These are phyloP conservation scores for Rhodotorula sp. DNA, from an alignment of 1,284 basidiomycete genomes.

Conservation along the genomic window DNA sequence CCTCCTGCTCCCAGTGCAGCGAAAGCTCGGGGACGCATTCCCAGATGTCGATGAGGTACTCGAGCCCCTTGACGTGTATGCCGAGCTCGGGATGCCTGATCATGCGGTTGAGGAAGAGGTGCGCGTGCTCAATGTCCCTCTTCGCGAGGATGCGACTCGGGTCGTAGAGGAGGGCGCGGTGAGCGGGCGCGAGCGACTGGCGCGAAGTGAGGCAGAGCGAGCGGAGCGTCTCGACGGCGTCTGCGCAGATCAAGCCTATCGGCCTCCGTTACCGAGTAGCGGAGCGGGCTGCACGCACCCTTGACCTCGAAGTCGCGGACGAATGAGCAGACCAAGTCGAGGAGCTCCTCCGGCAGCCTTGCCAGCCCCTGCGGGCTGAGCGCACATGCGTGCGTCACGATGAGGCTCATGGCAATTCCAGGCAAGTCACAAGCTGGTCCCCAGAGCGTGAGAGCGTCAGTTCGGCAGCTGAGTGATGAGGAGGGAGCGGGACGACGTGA, in stretches of 20 bases:
- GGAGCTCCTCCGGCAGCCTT: not conserved
- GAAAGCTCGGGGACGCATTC: not conserved
- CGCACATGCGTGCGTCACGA: no score
- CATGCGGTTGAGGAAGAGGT: not conserved
- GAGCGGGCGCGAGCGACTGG: not conserved
- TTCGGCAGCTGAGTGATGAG: not conserved
- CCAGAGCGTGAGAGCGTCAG: not conserved
- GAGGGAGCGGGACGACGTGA: not conserved
- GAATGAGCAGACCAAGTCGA: conserved; percentile 7
- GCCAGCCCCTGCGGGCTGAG: no score
- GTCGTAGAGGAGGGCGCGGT: not conserved
- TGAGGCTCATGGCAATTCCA: no score
- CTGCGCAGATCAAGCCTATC: not conserved
- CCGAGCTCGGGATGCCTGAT: not conserved
- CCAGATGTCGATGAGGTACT: not conserved
- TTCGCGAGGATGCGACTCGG: not conserved
- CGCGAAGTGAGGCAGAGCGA: not conserved
- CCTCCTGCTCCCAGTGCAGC: not conserved
- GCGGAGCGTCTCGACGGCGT: not conserved
- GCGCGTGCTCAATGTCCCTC: no score
- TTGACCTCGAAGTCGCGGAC: not conserved
- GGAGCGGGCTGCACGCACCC: no score
- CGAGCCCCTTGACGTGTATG: not conserved
- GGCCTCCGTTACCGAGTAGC: no score
- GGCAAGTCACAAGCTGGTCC: no score